These are phyloP conservation scores for Dendrocalamus latiflorus DNA, from an alignment of 202 grass and related monocot genomes.

Conservation along the genomic window DNA sequence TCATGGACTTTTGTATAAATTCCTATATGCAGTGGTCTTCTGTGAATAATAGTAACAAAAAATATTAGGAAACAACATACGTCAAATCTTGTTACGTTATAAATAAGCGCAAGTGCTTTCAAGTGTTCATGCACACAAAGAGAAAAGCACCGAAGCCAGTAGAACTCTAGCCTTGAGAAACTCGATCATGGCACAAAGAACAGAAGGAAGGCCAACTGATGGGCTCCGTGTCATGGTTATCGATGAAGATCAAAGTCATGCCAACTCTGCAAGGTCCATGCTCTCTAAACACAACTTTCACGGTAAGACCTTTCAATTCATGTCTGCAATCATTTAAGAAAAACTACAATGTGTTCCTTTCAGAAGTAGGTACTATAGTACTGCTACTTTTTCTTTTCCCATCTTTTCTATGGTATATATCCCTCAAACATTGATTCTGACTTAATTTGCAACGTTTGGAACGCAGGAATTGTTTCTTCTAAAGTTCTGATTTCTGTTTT, in stretches of 20 bases:
- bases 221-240: no score
- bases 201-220: no score
- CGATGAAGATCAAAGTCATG: no score
- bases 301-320: neutral
- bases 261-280: neutral
- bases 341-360: neutral
- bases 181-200: no score
- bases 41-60: neutral
- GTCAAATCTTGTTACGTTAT: no score
- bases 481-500: neutral
- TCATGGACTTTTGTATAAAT: neutral
- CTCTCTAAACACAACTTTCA: neutral
- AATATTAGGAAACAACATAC: no score
- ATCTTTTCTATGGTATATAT: neutral
- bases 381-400: neutral
- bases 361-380: neutral
- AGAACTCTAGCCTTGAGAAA: no score
- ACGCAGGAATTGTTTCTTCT: neutral
- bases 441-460: neutral
- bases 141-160: no score
- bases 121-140: no score
- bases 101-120: no score
- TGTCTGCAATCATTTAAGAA: neutral
- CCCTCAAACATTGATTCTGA: neutral
- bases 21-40: neutral